phyloP scores from a whole-genome alignment of 2,329 filamentous ascomycete genomes.

The Sarocladium strictum region DNA sequence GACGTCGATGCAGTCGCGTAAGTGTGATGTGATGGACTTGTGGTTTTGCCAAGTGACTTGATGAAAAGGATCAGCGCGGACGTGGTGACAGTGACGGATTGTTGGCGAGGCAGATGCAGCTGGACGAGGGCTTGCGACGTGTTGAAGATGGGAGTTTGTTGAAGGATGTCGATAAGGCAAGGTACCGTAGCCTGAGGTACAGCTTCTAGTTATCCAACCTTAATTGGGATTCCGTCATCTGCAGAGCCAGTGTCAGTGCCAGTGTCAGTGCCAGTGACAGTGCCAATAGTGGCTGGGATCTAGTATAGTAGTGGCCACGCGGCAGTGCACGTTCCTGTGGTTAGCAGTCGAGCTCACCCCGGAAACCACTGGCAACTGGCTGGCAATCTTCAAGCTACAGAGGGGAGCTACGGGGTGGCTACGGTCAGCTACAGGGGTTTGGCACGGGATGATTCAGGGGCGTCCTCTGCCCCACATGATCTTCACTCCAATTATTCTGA shows the following conservation, averaged over 20 bases:
- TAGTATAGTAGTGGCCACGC: neutral
- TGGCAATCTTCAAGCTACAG: neutral
- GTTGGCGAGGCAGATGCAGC: neutral
- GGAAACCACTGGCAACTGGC: neutral
- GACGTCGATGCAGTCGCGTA: neutral
- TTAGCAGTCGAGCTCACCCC: neutral
- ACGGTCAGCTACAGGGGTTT: conserved; percentile 1
- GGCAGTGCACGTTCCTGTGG: neutral
- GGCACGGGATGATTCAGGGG: neutral
- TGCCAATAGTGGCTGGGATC: no score
- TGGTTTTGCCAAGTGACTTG: neutral
- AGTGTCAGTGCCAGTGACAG: no score
- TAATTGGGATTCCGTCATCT: conserved; percentile 6
- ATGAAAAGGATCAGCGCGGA: neutral
- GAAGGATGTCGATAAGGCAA: neutral
- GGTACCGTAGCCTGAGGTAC: neutral
- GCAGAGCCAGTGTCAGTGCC: no score
- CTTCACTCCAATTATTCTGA: neutral
- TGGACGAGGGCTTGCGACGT: neutral
- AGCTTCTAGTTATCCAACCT: neutral
- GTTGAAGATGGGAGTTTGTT: neutral
- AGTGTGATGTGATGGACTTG: neutral
- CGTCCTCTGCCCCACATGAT: neutral
- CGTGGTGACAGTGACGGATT: neutral
- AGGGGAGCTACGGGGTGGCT: neutral